A percentile compares a stretch with the other conserved stretches of the same genome.
phyloP scores from a whole-genome alignment of 306 rosid species.

The Prunus mume region DNA sequence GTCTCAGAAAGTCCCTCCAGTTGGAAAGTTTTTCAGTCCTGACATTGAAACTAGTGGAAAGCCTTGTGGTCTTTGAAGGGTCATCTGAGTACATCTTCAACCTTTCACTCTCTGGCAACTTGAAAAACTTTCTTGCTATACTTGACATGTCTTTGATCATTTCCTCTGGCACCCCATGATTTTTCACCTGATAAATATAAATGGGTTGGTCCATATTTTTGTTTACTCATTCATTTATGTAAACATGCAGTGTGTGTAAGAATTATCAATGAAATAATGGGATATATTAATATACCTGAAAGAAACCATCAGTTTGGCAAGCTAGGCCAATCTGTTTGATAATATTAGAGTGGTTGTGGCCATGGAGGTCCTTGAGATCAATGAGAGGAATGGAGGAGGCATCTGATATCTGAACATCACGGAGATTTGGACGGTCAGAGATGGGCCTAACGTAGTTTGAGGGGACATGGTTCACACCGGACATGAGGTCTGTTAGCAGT shows the following conservation, averaged over 20 bases:
- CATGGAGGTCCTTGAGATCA: slow-evolving; percentile 41
- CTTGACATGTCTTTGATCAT: slow-evolving; percentile 7
- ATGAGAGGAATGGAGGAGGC: slow-evolving; percentile 32
- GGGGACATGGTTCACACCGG: slow-evolving; percentile 28
- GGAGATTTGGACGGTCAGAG: slow-evolving; percentile 41
- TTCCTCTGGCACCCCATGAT: slow-evolving; percentile 40
- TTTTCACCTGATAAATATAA: slow-evolving; percentile 32
- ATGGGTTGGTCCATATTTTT: background rate
- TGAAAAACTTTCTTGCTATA: slow-evolving; percentile 40
- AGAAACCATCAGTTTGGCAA: slow-evolving; percentile 44
- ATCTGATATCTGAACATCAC: slow-evolving; percentile 23
- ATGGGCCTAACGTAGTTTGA: slow-evolving; percentile 40
- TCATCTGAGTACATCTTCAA: slow-evolving; percentile 52
- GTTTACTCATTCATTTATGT: background rate
- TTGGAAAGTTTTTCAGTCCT: slow-evolving; percentile 41
- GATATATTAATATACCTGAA: slow-evolving; percentile 23
- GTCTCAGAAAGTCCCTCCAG: slow-evolving; percentile 56
- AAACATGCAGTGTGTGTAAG: background rate
- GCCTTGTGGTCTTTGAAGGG: slow-evolving; percentile 45
- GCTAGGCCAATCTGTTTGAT: slow-evolving; percentile 38
- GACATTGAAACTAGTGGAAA: slow-evolving; percentile 53
- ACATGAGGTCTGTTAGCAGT: slow-evolving; percentile 33
- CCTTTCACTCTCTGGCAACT: slow-evolving; percentile 45
- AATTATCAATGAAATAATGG: background rate
- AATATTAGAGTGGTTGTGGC: slow-evolving; percentile 30